Evolutionary conservation across 129 eudicot genomes (phyloP), one percentile per base, ranked within the genome.

Genomic region (Chrysanthemum seticuspe): DNA sequence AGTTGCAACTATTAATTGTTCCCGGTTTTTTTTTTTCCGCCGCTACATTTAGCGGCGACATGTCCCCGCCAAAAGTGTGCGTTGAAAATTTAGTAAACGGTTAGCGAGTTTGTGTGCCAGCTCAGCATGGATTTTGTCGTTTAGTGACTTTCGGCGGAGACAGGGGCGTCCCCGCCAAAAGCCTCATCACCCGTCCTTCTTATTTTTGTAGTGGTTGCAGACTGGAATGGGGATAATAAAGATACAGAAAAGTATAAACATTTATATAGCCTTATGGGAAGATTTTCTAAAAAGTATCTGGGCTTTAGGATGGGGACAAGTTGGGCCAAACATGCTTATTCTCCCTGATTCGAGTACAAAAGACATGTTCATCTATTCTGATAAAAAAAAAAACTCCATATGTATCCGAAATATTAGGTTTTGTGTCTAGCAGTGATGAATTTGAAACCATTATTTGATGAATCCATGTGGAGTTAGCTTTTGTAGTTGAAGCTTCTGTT

Each of bases 391-490:
- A 96, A 16, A 79, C 66, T 9, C 84, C 99, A 45, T 78, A 83
- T 48, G 89, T 90, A n/a, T 94, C 99, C 21, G 82, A 87, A 70
- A 86, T 76, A 76, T 75, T 94, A 72, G 99, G 99, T 15, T 88
- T 94, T 63, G 74, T 13, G 23, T 34, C 70, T 10, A 55, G 40
- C 44, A 29, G 64, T 4, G 53, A 56, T 27, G 72, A 63, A 27
- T 7, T 63, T 44, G 58, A 63, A 7, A 34, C 98, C 97, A 11
- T 79, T 94, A 68, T 94, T 96, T 67, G 96, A 94, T 52, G 98
- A 94, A 78, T 96, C 98, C 16, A 82, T 94, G 98, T 94, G 98
- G 98, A 97, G 98, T 48, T 94, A 81, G 96, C 91, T 1, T 94
- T 94, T 76, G 76, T 86, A 10, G 72, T 94, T 25, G 93, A 94